A percentile compares a stretch with the other conserved stretches of the same genome.
These are phyloP conservation scores for Phytopythium sindhum DNA, from an alignment of 352 stramenopile genomes.

Conservation along the genomic window DNA sequence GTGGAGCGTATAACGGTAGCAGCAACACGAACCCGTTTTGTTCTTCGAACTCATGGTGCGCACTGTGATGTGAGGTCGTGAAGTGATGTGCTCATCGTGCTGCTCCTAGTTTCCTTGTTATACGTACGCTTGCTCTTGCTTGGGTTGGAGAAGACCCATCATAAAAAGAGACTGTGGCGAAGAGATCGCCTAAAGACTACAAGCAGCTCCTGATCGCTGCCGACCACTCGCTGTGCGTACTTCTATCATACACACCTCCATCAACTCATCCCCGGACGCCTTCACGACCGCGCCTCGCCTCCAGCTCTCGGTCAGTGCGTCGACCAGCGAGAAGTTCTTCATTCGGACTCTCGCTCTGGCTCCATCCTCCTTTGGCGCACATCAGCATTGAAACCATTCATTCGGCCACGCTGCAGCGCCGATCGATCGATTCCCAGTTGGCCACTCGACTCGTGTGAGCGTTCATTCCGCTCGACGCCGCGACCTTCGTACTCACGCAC, in stretches of 20 bases:
- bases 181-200: neutral
- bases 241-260: conserved; percentile 10
- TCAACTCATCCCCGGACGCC: neutral
- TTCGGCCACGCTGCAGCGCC: neutral
- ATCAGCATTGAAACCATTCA: neutral
- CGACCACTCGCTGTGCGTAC: conserved; percentile 3
- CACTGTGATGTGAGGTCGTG: neutral
- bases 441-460: neutral
- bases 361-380: neutral
- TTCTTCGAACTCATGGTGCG: neutral
- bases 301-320: neutral
- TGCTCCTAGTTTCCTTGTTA: neutral
- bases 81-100: neutral
- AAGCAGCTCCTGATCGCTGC: neutral
- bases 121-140: conserved; percentile 1
- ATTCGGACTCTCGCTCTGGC: conserved; percentile 1
- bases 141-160: neutral
- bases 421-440: neutral
- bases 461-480: neutral
- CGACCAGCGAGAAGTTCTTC: conserved; percentile 2
- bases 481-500: neutral
- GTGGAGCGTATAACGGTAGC: neutral
- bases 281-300: neutral
- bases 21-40: conserved; percentile 7
- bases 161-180: conserved; percentile 1